phyloP scores from a whole-genome alignment of 1,284 basidiomycete genomes.

The Lentinula novae-zelandiae region DNA sequence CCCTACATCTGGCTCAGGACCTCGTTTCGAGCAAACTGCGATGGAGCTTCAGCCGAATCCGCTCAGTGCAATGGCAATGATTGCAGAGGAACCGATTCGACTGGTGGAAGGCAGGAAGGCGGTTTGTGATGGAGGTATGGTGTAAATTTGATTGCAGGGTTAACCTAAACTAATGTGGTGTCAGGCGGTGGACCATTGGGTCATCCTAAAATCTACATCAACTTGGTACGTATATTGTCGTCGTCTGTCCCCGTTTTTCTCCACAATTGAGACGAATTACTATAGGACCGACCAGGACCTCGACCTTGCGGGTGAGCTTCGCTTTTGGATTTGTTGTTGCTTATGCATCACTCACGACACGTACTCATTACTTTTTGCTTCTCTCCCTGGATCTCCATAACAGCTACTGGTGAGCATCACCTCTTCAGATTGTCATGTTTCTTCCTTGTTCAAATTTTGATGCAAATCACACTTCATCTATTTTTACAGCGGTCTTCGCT shows the following conservation, averaged over 20 bases:
- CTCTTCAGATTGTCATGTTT: not conserved
- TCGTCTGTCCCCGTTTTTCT: conserved; percentile 3
- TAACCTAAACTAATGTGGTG: not conserved
- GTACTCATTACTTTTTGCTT: not conserved
- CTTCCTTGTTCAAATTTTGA: not conserved
- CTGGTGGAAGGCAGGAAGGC: conserved; percentile 81
- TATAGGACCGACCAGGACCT: conserved; percentile 71
- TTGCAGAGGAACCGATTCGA: conserved; percentile 82
- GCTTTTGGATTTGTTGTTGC: conserved; percentile 11
- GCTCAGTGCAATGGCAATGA: conserved; percentile 88
- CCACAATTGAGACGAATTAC: not conserved
- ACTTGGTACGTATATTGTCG: conserved; percentile 59
- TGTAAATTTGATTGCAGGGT: too few species aligned
- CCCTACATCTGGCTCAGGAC: conserved; percentile 50
- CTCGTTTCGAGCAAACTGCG: conserved; percentile 89
- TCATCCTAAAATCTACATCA: conserved; percentile 96
- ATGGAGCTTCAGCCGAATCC: conserved; percentile 88
- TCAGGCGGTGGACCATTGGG: conserved; percentile 93
- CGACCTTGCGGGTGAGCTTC: conserved; percentile 72
- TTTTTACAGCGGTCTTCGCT: conserved; percentile 72
- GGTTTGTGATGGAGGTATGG: conserved; percentile 87
- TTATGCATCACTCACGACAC: not conserved
- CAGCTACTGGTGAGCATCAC: conserved; percentile 77
- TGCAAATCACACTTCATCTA: conserved; percentile 12
- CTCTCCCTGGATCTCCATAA: conserved; percentile 12